Percentiles rank a stretch among this genome's conserved stretches.
Conservation (phyloP, 1,284 basidiomycete genomes). For the Ustilago cynodontis region DNA sequence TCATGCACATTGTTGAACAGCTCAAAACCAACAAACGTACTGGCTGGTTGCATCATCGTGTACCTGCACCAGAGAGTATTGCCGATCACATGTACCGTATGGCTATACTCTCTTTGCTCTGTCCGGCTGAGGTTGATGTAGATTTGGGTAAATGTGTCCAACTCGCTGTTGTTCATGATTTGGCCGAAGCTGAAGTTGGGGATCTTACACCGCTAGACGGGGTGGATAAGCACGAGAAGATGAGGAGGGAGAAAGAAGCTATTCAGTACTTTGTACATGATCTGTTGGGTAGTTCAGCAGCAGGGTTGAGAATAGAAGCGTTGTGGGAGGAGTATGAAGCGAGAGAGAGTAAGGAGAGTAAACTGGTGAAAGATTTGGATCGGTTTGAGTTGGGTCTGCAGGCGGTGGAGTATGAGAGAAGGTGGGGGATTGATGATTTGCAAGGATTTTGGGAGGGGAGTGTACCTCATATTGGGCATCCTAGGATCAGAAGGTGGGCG, state of each 20-base stretch:
- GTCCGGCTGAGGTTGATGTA: constrained; percentile 74
- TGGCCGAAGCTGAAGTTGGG: constrained; percentile 96
- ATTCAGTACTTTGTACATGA: constrained; percentile 90
- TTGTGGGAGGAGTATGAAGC: constrained; percentile 96
- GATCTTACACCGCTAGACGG: constrained; percentile 93
- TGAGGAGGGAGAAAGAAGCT: constrained; percentile 83
- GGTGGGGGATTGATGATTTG: constrained; percentile 59
- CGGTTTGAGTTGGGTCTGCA: constrained; percentile 89
- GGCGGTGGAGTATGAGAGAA: constrained; percentile 72
- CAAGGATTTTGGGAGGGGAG: constrained; percentile 64
- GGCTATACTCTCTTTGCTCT: constrained; percentile 89
- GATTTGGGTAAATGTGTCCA: constrained; percentile 80
- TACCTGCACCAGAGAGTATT: constrained; percentile 74
- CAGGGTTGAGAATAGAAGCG: constrained; percentile 80
- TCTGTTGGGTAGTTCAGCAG: constrained; percentile 85
- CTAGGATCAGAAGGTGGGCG: constrained; percentile 55
- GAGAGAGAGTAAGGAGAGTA: constrained; percentile 82
- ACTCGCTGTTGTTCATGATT: constrained; percentile 91
- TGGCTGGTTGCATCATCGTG: constrained; percentile 67
- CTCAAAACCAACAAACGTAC: constrained; percentile 68
- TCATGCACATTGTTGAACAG: constrained; percentile 65
- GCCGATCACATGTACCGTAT: constrained; percentile 98
- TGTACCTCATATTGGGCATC: constrained; percentile 49
- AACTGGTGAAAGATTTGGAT: constrained; percentile 95
- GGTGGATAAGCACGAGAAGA: constrained; percentile 84